A percentile compares a stretch with the other conserved stretches of the same genome.
Evolutionary conservation across 2,329 filamentous ascomycete genomes (phyloP).

Genomic region (Aspergillus sergii): DNA sequence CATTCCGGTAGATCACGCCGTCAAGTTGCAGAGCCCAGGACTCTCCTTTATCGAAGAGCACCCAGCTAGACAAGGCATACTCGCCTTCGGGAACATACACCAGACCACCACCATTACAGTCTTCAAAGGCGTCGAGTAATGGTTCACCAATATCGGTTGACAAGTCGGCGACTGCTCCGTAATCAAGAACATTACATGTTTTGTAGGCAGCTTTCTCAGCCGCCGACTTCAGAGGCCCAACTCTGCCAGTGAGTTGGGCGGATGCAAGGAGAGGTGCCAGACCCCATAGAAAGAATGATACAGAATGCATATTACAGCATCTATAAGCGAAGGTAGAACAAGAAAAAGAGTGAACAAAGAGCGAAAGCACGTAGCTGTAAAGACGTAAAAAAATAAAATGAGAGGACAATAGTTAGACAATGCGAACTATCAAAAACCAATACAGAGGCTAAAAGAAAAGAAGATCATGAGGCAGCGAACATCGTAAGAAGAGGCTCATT

Average conservation of each 20-base stretch:
- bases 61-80: slow-evolving; percentile 55
- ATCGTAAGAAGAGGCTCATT: too few relatives aligned
- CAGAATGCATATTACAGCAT: too few relatives aligned
- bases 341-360: too few relatives aligned
- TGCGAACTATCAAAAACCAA: too few relatives aligned
- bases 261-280: slow-evolving; percentile 29
- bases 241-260: slow-evolving; percentile 45
- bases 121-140: slow-evolving; percentile 52
- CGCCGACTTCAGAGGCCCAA: slow-evolving; percentile 48
- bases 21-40: slow-evolving; percentile 57
- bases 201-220: slow-evolving; percentile 49
- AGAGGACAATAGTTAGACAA: too few relatives aligned
- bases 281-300: slow-evolving; percentile 6
- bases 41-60: slow-evolving; percentile 50
- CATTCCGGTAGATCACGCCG: slow-evolving; percentile 56
- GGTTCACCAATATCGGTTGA: slow-evolving; percentile 55
- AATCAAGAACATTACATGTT: slow-evolving; percentile 56
- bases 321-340: too few relatives aligned
- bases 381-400: too few relatives aligned
- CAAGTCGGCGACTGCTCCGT: slow-evolving; percentile 55
- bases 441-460: too few relatives aligned
- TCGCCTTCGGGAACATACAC: slow-evolving; percentile 54
- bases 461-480: too few relatives aligned
- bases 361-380: too few relatives aligned
- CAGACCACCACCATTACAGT: slow-evolving; percentile 54